Percentiles rank a stretch among this genome's conserved stretches.
phyloP scores from a whole-genome alignment of 148 eudicot species.

The Talinum fruticosum region DNA sequence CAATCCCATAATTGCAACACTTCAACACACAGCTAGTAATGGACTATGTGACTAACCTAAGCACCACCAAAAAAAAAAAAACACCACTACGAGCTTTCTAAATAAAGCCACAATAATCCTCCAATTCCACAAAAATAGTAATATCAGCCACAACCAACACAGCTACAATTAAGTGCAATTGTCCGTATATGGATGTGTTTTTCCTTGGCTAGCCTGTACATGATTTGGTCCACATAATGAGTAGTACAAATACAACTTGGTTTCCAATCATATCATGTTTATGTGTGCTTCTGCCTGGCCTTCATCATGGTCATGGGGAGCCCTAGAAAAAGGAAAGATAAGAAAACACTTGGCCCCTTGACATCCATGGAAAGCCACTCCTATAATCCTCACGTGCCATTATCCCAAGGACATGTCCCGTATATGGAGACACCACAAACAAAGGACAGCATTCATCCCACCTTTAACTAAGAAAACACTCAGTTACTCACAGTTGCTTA shows the following conservation, averaged over 20 bases:
- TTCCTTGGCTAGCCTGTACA: not conserved
- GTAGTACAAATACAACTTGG: not conserved
- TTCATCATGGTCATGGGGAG: not conserved
- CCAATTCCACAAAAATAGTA: not conserved
- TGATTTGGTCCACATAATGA: not conserved
- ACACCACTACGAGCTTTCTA: not conserved
- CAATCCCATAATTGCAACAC: not conserved
- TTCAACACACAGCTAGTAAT: not conserved
- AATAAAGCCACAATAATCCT: not conserved
- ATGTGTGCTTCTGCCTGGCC: not conserved
- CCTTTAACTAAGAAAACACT: not conserved
- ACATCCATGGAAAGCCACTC: conserved; percentile 6
- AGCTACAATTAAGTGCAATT: not conserved
- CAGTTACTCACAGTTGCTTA: not conserved
- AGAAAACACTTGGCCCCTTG: conserved; percentile 19
- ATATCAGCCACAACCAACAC: not conserved
- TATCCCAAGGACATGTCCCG: conserved; percentile 27
- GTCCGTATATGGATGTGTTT: not conserved
- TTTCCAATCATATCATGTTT: not conserved
- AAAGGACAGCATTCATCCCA: not conserved
- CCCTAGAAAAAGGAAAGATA: not conserved
- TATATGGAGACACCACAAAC: conserved; percentile 16
- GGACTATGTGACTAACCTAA: not conserved
- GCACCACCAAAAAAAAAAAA: not conserved
- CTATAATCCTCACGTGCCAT: not conserved